Evolutionary conservation across 169 alveolate species (phyloP), one percentile per base, ranked within the genome.

Genomic region (Babesia ovata): DNA sequence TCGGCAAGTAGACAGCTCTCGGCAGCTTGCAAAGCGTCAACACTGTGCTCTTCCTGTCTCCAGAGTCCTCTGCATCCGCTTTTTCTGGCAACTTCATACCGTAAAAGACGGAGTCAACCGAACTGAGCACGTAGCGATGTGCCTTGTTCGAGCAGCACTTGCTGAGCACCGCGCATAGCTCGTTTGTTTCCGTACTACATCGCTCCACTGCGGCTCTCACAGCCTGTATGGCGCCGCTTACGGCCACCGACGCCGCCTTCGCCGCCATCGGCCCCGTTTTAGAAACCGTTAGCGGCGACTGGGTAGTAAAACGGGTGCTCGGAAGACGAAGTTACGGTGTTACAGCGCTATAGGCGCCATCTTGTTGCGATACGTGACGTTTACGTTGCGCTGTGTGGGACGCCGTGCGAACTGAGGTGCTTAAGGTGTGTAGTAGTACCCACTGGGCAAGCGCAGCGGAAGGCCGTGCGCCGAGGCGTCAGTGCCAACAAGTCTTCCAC

Each of bases 1-100:
- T 33, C n/a, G 86, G 78, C 50, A 58, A 50, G 69, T 63, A 77
- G 19, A 77, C 75, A n/a, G 86, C 86, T 42, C 73, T 65, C 26
- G 86, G 86, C 8, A 77, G 42, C 73, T 77, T 77, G 44, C 19
- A 50, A 12, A 77, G 58, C 2, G 71, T 36, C 33, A 24, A 48
- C 3, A 45, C 52, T 0, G 67, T 17, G 19, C 13, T 14, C n/a
- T 70, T 67, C 21, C 22, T n/a, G 24, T 49, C 62, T 17, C 16
- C 61, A 0, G 46, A 10, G 12, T 50, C 46, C 9, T 16, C 56
- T 17, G 21, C 49, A 2, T 42, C 33, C 19, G 44, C 49, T 0
- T 36, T n/a, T 22, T 22, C n/a, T 19, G 42, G 63, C 19, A 67
- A 2, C 3, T 24, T n/a, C 28, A 77, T 12, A 44, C 69, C 86